Conservation (phyloP, 495 filamentous ascomycete genomes). For the Jackrogersella minutella region DNA sequence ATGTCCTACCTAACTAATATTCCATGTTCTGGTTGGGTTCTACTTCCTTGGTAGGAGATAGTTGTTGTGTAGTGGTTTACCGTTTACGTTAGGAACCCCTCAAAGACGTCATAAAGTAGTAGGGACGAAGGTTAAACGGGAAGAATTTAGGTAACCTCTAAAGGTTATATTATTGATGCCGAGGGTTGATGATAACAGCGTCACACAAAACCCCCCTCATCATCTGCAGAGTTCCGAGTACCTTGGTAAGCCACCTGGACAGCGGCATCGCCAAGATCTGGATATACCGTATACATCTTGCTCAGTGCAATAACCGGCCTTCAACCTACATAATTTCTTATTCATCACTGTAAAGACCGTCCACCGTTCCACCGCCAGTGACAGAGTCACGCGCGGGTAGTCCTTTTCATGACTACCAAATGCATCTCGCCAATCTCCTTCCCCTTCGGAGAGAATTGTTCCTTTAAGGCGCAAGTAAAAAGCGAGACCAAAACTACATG, state of each 20-base stretch:
- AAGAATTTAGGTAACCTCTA: neutral
- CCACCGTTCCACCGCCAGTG: neutral
- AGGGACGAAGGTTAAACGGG: neutral
- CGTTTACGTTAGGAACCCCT: too few relatives aligned
- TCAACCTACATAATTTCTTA: too few relatives aligned
- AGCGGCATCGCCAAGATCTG: neutral
- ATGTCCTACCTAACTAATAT: too few relatives aligned
- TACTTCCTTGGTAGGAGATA: too few relatives aligned
- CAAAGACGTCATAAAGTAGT: neutral
- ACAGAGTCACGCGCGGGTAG: neutral
- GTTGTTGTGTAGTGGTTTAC: too few relatives aligned
- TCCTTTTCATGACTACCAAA: neutral
- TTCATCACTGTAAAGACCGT: too few relatives aligned
- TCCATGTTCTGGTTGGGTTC: too few relatives aligned
- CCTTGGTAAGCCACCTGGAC: too few relatives aligned
- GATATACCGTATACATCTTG: neutral
- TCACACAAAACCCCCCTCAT: conserved; percentile 1
- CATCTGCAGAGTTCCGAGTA: neutral
- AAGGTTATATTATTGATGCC: neutral
- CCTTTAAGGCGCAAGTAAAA: neutral
- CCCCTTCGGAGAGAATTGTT: neutral
- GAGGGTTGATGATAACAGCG: conserved; percentile 4
- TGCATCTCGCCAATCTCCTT: neutral
- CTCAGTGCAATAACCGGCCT: neutral
- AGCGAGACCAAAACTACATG: neutral